phyloP scores from a whole-genome alignment of 441 rosid species.

The Isatis lusitanica region DNA sequence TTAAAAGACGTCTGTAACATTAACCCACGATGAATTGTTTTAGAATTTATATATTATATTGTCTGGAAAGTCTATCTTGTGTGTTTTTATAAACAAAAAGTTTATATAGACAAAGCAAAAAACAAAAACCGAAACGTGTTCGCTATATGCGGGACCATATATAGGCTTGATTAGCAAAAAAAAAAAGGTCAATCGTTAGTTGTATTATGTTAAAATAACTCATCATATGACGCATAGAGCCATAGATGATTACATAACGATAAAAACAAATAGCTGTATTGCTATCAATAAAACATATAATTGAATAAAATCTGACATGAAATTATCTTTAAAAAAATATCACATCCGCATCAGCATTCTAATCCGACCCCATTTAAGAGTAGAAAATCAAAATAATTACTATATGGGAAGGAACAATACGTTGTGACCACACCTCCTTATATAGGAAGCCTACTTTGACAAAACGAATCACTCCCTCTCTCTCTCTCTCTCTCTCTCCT shows the following conservation, averaged over 20 bases:
- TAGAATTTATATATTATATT: no score
- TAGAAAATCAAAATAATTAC: not conserved
- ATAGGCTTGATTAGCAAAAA: not conserved
- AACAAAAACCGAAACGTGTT: not conserved
- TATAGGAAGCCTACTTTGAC: slow-evolving; percentile 3
- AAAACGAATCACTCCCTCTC: not conserved
- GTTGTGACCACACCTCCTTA: not conserved
- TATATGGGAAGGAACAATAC: not conserved
- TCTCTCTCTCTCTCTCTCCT: not conserved
- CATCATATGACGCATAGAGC: not conserved
- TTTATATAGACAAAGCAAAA: not conserved
- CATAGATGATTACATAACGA: not conserved
- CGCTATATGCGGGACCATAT: not conserved
- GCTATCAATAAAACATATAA: not conserved
- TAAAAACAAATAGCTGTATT: not conserved
- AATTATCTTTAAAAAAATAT: not conserved
- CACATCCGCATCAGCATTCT: not conserved
- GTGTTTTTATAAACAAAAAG: no score
- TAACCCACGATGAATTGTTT: not conserved
- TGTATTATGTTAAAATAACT: not conserved
- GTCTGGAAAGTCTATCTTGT: no score
- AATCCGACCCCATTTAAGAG: not conserved
- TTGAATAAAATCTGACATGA: not conserved
- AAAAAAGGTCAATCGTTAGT: not conserved
- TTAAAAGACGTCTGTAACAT: not conserved